These are phyloP conservation scores for Xylaria castorea DNA, from an alignment of 495 filamentous ascomycete species.

Conservation along the genomic window DNA sequence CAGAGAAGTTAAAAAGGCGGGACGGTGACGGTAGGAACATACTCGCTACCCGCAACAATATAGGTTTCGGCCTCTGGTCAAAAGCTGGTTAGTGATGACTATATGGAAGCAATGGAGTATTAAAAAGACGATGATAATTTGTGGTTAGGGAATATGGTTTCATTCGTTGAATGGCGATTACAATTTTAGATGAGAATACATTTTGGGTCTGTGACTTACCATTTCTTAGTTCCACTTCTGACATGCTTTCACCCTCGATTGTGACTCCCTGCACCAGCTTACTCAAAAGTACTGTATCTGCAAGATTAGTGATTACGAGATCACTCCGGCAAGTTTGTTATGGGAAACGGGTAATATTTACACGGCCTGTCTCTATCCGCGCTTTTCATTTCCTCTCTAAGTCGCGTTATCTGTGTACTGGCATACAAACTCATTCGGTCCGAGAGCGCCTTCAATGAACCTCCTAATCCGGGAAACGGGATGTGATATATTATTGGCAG, in stretches of 20 bases:
- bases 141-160: neutral
- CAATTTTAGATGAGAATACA: neutral
- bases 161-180: neutral
- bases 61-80: conserved; percentile 35
- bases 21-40: neutral
- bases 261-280: neutral
- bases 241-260: neutral
- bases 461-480: neutral
- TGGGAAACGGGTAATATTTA: neutral
- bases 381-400: neutral
- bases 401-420: neutral
- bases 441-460: neutral
- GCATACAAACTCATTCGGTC: neutral
- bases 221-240: neutral
- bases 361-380: neutral
- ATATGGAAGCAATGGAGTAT: neutral
- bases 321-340: too few relatives aligned
- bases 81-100: conserved; percentile 34
- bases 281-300: neutral
- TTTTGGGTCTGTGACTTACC: neutral
- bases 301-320: neutral
- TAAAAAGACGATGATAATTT: neutral
- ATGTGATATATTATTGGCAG: conserved; percentile 1
- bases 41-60: conserved; percentile 57
- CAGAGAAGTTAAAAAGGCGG: neutral